These are phyloP conservation scores for Yarrowia sp. DNA, from an alignment of 805 yeast genomes.

Conservation along the genomic window DNA sequence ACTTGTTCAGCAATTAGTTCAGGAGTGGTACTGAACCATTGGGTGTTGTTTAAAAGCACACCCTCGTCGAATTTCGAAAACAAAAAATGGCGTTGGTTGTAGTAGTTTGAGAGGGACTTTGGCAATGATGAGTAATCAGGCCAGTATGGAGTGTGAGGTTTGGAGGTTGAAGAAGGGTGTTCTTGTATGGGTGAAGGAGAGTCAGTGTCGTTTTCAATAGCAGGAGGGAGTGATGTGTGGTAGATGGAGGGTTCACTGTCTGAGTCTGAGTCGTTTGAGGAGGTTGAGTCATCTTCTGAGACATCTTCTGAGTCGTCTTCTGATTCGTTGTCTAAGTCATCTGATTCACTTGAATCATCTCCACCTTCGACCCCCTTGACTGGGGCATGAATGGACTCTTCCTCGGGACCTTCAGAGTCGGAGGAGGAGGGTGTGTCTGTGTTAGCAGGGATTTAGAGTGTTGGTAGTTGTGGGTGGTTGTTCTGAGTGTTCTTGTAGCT, in stretches of 20 bases:
- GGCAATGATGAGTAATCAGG: constrained; percentile 13
- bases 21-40: constrained; percentile 91
- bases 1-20: constrained; percentile 67
- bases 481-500: no score
- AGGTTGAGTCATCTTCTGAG: no score
- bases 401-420: constrained; percentile 5
- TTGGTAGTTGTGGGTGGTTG: no score
- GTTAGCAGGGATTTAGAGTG: background rate
- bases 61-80: constrained; percentile 74
- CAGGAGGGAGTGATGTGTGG: constrained; percentile 9
- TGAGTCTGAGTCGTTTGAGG: no score
- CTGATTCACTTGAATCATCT: background rate
- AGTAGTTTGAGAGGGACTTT: constrained; percentile 39
- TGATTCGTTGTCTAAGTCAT: background rate
- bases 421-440: background rate
- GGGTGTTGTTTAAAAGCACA: constrained; percentile 68
- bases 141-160: constrained; percentile 14
- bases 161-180: background rate
- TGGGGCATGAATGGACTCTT: background rate
- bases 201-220: background rate
- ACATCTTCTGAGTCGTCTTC: background rate
- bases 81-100: constrained; percentile 58
- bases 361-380: no score
- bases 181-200: background rate
- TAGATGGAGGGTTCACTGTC: background rate